Base-by-base conservation (phyloP, 345 rosid genomes). In the Anacardium occidentale region DNA sequence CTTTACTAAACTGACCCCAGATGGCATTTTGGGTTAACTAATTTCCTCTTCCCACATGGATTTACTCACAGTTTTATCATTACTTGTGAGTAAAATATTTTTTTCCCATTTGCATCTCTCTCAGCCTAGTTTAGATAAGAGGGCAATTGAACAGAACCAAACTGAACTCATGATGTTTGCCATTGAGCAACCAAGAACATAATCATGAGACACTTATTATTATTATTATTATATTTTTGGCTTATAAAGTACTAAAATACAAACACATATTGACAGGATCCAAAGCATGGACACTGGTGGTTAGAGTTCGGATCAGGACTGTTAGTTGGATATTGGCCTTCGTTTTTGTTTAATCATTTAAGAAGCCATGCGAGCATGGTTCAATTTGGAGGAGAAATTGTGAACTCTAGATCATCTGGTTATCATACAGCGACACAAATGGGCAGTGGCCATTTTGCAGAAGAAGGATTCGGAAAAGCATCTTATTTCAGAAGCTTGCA, bases 271-370 rank as follows among this genome's bases (percentile, higher is more conserved):
- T 40, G 67, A 69, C 62, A 94, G 97, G 99, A 95, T 83, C 99
- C 99, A 61, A 89, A 87, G 84, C 99, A 91, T 71, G 99, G 99
- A 25, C 89, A 95, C 73, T 95, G 99, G 99, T 95, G 99, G 99
- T 86, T 95, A 60, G 88, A 95, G 69, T 85, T 91, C 71, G 99
- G 98, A 44, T 78, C 89, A 13, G 91, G 98, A 26, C 76, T 92
- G 47, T 84, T 95, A 20, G 94, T 95, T 0, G 99, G 99, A 6
- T 95, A 95, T 62, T 95, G 99, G 99, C 99, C 99, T 20, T 86
- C 83, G n/a, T 83, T 83, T 78, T 78, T 95, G 84, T 95, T 95
- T 76, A 92, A 91, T 45, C 98, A 92, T 74, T 71, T 95, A 45
- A 87, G 96, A 73, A 88, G 82, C 84, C 97, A 92, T 70, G 98